Conservation (phyloP, 768 basidiomycete genomes). For the Russula griseocarnosa region DNA sequence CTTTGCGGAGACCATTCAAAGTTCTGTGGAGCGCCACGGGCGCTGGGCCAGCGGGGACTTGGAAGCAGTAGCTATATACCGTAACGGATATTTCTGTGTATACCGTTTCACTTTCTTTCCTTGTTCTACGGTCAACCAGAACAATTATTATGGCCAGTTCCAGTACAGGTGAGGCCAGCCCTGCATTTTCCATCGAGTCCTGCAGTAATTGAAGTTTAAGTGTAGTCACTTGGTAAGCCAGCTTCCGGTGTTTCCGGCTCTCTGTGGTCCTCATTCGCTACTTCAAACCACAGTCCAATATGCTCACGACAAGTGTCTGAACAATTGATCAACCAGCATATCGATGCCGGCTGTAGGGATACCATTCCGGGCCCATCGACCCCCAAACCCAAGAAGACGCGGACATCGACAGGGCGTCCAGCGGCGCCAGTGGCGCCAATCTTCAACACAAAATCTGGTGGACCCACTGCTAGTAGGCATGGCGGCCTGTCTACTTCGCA, state of each 20-base stretch:
- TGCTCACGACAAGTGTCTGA: conserved; percentile 21
- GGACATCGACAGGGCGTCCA: conserved; percentile 4
- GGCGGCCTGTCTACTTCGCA: background rate
- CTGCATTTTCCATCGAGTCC: background rate
- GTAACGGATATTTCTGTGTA: no score
- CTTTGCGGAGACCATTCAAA: background rate
- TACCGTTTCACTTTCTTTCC: background rate
- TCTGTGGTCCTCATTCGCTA: background rate
- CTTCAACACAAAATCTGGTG: background rate
- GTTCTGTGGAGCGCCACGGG: background rate
- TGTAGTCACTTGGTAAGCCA: conserved; percentile 19
- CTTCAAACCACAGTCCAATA: conserved; percentile 13
- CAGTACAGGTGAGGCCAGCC: conserved; percentile 7
- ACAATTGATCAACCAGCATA: conserved; percentile 21
- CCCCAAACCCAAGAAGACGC: conserved; percentile 2
- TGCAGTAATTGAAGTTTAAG: background rate
- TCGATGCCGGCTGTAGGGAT: conserved; percentile 23
- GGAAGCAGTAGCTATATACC: background rate
- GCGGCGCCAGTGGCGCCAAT: conserved; percentile 23
- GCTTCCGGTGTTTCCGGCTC: background rate
- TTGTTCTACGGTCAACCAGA: background rate
- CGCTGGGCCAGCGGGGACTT: background rate
- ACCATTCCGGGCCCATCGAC: conserved; percentile 13
- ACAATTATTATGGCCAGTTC: conserved; percentile 12
- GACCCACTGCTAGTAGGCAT: background rate